Percentiles rank a stretch among this genome's conserved stretches.
These are phyloP conservation scores for Mycena epipterygia DNA, from an alignment of 768 basidiomycete genomes.

Conservation along the genomic window DNA sequence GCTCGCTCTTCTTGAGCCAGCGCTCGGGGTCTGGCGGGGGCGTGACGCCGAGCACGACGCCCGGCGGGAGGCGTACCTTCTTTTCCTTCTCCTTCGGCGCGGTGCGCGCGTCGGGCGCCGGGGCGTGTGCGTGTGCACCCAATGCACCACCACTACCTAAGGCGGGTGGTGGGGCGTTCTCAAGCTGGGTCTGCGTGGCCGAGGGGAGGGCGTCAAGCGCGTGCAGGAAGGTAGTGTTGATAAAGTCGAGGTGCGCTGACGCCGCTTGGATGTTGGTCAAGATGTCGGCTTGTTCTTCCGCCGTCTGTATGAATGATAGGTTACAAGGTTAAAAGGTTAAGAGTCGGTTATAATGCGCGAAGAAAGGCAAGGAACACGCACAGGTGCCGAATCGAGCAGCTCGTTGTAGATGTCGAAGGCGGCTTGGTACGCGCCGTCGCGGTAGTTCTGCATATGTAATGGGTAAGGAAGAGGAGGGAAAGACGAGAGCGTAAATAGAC, in stretches of 20 bases:
- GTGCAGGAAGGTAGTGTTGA: constrained; percentile 75
- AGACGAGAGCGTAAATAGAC: not conserved
- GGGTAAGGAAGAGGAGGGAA: not conserved
- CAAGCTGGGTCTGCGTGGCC: constrained; percentile 65
- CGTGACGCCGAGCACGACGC: constrained; percentile 84
- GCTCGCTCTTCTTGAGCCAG: constrained; percentile 90
- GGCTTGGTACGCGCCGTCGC: constrained; percentile 79
- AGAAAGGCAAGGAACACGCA: constrained; percentile 59
- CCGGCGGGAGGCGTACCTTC: constrained; percentile 77
- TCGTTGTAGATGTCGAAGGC: constrained; percentile 86
- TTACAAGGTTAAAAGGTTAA: constrained; percentile 16
- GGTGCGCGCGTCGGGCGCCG: constrained; percentile 40
- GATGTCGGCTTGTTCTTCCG: constrained; percentile 91
- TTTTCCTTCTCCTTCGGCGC: constrained; percentile 53
- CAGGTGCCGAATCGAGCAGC: constrained; percentile 82
- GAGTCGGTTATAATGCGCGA: not conserved
- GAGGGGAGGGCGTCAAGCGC: constrained; percentile 73
- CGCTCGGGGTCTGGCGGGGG: constrained; percentile 89
- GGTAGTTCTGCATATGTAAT: constrained; percentile 71
- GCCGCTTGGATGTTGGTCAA: constrained; percentile 88
- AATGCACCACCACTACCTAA: constrained; percentile 47
- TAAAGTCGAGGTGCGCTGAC: constrained; percentile 87
- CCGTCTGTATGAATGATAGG: constrained; percentile 62
- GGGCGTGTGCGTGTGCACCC: constrained; percentile 45
- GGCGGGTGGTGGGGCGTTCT: constrained; percentile 72